These are phyloP conservation scores for Musa schizocarpa DNA, from an alignment of 176 grass and related monocot species.

Conservation along the genomic window DNA sequence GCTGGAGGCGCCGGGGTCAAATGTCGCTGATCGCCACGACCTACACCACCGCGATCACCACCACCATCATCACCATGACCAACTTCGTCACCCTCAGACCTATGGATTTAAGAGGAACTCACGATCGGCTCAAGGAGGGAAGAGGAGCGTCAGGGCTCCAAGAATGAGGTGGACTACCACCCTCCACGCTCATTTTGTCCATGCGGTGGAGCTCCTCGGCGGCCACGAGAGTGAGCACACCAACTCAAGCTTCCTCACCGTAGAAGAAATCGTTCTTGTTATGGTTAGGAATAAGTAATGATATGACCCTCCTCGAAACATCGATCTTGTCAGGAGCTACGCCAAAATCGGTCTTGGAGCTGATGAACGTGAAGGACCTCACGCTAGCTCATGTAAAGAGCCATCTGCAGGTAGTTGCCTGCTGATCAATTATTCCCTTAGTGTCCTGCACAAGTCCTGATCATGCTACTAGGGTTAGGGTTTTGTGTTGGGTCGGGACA, in stretches of 20 bases:
- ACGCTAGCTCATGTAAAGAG: slow-evolving; percentile 98
- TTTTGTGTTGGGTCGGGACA: slow-evolving; percentile 14
- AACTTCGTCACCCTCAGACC: slow-evolving; percentile 24
- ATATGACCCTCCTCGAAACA: neutral
- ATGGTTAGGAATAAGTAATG: neutral
- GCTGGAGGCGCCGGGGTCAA: slow-evolving; percentile 21
- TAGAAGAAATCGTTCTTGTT: neutral
- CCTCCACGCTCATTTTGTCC: slow-evolving; percentile 83
- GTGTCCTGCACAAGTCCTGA: no score
- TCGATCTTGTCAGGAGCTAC: slow-evolving; percentile 57
- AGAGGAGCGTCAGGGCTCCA: slow-evolving; percentile 68
- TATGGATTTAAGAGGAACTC: slow-evolving; percentile 61
- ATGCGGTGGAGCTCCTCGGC: slow-evolving; percentile 94
- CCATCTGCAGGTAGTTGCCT: slow-evolving; percentile 69
- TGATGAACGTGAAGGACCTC: slow-evolving; percentile 99
- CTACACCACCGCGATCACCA: neutral
- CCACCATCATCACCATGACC: slow-evolving; percentile 6
- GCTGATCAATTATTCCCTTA: no score
- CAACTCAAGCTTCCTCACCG: neutral
- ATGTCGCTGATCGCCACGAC: no score
- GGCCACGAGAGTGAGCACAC: slow-evolving; percentile 80
- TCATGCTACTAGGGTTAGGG: slow-evolving; percentile 18
- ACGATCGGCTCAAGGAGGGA: slow-evolving; percentile 30
- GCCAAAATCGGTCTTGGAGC: slow-evolving; percentile 93
- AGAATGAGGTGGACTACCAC: slow-evolving; percentile 94